Evolutionary conservation across 257 asterid species (phyloP).

Genomic region (Solanum acaule): DNA sequence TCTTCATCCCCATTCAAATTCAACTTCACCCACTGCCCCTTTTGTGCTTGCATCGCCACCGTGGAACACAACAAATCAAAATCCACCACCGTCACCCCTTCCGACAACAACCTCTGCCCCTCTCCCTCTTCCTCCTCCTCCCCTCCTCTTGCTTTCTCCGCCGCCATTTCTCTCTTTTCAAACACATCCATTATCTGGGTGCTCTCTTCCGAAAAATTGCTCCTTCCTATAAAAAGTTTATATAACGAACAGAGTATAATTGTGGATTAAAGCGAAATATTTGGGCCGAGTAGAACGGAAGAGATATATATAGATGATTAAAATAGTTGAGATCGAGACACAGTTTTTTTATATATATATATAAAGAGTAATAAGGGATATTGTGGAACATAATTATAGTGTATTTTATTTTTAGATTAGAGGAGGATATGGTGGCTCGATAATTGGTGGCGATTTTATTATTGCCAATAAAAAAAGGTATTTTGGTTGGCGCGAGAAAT

Average conservation of each 20-base stretch:
- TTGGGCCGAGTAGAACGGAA: not conserved
- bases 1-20: slow-evolving; percentile 29
- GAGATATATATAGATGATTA: not conserved
- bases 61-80: slow-evolving; percentile 82
- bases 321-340: not conserved
- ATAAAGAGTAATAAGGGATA: not conserved
- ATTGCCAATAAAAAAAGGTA: slow-evolving; percentile 1
- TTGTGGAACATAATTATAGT: not conserved
- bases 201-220: slow-evolving; percentile 7
- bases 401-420: not conserved
- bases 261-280: not conserved
- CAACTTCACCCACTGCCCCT: slow-evolving; percentile 59
- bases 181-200: slow-evolving; percentile 11
- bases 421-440: not conserved
- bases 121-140: slow-evolving; percentile 21
- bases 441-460: not conserved
- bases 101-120: slow-evolving; percentile 42
- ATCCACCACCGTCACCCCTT: slow-evolving; percentile 62
- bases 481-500: slow-evolving; percentile 44
- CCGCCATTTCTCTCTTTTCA: slow-evolving; percentile 25
- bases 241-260: not conserved
- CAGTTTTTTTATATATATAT: too few relatives aligned
- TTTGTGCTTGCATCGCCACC: slow-evolving; percentile 72
- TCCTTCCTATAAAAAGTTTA: not conserved
- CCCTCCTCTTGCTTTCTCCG: not conserved